Conservation (phyloP, 2,329 filamentous ascomycete genomes). For the Zopfia rhizophila region DNA sequence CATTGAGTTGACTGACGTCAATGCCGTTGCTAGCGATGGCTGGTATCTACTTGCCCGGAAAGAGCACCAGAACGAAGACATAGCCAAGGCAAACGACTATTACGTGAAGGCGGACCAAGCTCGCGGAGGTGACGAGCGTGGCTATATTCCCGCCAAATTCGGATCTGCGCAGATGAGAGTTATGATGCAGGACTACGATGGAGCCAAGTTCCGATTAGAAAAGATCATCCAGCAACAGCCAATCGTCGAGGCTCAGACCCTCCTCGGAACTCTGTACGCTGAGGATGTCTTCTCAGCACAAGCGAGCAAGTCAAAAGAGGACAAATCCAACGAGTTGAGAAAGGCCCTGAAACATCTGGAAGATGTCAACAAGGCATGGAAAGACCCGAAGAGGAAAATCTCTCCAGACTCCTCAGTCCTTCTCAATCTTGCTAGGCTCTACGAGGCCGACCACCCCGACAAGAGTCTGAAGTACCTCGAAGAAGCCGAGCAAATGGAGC, state of each 20-base stretch:
- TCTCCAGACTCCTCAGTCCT: slow-evolving; percentile 86
- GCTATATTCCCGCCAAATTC: slow-evolving; percentile 94
- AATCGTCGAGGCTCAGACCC: slow-evolving; percentile 86
- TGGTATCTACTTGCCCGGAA: slow-evolving; percentile 96
- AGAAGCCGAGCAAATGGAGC: slow-evolving; percentile 90
- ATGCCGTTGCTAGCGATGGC: slow-evolving; percentile 94
- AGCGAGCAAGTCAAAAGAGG: slow-evolving; percentile 77
- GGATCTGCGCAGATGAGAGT: slow-evolving; percentile 91
- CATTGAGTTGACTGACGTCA: slow-evolving; percentile 95
- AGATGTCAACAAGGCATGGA: slow-evolving; percentile 86
- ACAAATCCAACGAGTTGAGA: slow-evolving; percentile 84
- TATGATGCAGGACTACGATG: slow-evolving; percentile 83
- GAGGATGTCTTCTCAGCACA: slow-evolving; percentile 91
- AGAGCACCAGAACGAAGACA: slow-evolving; percentile 83
- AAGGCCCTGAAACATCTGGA: slow-evolving; percentile 90
- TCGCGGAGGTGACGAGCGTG: slow-evolving; percentile 87
- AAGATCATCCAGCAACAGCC: slow-evolving; percentile 91
- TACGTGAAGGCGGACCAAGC: slow-evolving; percentile 93
- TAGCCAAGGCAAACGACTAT: slow-evolving; percentile 80
- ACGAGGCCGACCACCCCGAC: slow-evolving; percentile 85
- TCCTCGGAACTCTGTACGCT: slow-evolving; percentile 90
- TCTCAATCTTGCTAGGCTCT: slow-evolving; percentile 89
- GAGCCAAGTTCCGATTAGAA: slow-evolving; percentile 91
- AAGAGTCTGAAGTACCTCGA: slow-evolving; percentile 91
- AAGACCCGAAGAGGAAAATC: slow-evolving; percentile 87